Conservation (phyloP, 169 alveolate species). For the Plasmodium berghei region DNA sequence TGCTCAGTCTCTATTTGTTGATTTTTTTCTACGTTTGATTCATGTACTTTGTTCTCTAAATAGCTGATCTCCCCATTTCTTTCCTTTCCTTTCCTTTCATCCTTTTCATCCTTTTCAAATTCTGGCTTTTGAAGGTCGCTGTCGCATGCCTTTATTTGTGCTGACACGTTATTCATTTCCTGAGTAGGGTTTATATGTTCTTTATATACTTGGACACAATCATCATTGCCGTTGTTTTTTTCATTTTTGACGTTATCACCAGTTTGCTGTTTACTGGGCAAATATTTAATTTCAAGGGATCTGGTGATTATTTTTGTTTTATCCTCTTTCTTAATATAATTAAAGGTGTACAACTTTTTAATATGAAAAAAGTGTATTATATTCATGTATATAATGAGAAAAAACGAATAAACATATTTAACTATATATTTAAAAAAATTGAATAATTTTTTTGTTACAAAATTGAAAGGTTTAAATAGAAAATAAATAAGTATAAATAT, state of each 20-base stretch:
- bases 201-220: neutral
- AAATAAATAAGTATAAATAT: neutral
- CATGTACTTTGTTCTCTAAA: too few species aligned
- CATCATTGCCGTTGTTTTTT: neutral
- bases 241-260: neutral
- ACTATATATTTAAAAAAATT: neutral
- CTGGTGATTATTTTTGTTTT: slow-evolving; percentile 25
- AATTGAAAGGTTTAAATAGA: slow-evolving; percentile 5
- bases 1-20: too few species aligned
- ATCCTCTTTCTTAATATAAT: slow-evolving; percentile 10
- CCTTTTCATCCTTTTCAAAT: neutral
- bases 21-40: too few species aligned
- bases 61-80: too few species aligned
- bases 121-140: too few species aligned
- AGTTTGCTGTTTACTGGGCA: neutral
- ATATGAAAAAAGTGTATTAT: slow-evolving; percentile 40
- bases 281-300: slow-evolving; percentile 28
- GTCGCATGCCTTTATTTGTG: too few species aligned
- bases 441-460: slow-evolving; percentile 5
- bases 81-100: neutral
- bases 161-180: too few species aligned
- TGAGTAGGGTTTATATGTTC: too few species aligned
- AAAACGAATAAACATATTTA: neutral
- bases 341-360: slow-evolving; percentile 38
- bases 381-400: slow-evolving; percentile 9